These are phyloP conservation scores for Candida ovalis DNA, from an alignment of 805 yeast genomes.

Conservation along the genomic window DNA sequence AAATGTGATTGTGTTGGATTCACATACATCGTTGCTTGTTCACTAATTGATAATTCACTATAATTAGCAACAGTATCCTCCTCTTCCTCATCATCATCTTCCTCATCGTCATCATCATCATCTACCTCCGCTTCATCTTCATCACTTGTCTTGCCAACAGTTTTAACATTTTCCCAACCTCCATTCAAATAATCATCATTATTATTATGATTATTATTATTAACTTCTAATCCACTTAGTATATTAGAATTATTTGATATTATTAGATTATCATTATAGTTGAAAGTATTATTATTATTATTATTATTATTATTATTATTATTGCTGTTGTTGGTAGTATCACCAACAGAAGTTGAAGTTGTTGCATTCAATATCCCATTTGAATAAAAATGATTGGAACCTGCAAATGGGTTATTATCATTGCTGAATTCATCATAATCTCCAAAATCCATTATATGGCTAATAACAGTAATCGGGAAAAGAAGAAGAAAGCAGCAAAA, in stretches of 20 bases:
- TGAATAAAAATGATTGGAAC: constrained; percentile 29
- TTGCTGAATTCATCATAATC: constrained; percentile 30
- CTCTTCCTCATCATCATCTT: constrained; percentile 1
- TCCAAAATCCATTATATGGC: constrained; percentile 28
- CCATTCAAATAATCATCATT: not conserved
- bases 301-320: constrained; percentile 2
- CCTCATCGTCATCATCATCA: constrained; percentile 3
- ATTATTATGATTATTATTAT: constrained; percentile 1
- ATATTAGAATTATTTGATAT: not conserved
- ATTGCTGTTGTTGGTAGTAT: not conserved
- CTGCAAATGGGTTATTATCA: constrained; percentile 36
- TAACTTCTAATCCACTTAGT: not conserved
- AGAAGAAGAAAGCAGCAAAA: not conserved
- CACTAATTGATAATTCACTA: constrained; percentile 11
- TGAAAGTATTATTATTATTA: not conserved
- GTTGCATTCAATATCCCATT: constrained; percentile 25
- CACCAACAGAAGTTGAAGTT: not conserved
- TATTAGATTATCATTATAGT: not conserved
- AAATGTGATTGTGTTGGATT: constrained; percentile 10
- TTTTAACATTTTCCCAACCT: not conserved
- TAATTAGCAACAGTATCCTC: constrained; percentile 3
- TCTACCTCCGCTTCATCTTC: constrained; percentile 1
- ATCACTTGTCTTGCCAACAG: not conserved
- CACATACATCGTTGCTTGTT: constrained; percentile 17
- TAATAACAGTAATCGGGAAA: too few relatives aligned